A percentile compares a stretch with the other conserved stretches of the same genome.
Evolutionary conservation across 2,329 filamentous ascomycete genomes (phyloP).

Genomic region (Verticillium zaregamsianum): DNA sequence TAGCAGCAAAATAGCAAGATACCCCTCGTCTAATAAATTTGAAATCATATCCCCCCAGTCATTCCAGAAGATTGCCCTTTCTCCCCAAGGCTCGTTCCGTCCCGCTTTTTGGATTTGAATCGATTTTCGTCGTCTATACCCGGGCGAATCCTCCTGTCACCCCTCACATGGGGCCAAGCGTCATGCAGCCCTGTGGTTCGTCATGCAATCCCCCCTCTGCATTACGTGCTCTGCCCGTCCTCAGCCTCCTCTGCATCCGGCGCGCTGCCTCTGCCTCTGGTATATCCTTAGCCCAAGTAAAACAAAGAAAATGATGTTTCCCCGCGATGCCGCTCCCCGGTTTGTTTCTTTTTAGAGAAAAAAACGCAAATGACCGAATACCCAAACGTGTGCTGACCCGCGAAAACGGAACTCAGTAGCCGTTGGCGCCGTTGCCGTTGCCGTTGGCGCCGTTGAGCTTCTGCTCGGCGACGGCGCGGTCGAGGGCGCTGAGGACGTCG

Average conservation of each 20-base stretch:
- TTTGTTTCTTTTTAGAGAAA: background rate
- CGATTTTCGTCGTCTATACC: background rate
- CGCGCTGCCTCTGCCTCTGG: background rate
- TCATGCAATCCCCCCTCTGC: background rate
- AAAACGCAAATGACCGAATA: conserved; percentile 3
- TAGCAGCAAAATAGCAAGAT: background rate
- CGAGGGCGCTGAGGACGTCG: conserved; percentile 79
- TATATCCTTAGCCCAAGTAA: background rate
- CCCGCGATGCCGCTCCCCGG: background rate
- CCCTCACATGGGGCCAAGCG: background rate
- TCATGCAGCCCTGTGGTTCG: background rate
- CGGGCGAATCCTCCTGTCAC: background rate
- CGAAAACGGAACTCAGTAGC: conserved; percentile 11
- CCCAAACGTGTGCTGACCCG: background rate
- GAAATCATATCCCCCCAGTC: background rate
- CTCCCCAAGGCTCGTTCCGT: background rate
- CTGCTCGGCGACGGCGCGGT: conserved; percentile 56
- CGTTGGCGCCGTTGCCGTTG: conserved; percentile 19
- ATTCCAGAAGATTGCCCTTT: background rate
- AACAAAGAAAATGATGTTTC: background rate
- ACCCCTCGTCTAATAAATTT: background rate
- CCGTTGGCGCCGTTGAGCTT: conserved; percentile 18
- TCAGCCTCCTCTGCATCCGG: background rate
- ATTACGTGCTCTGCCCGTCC: background rate
- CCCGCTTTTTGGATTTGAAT: background rate